Base-by-base conservation (phyloP, 495 filamentous ascomycete genomes). In the Penicillium cataractarum region DNA sequence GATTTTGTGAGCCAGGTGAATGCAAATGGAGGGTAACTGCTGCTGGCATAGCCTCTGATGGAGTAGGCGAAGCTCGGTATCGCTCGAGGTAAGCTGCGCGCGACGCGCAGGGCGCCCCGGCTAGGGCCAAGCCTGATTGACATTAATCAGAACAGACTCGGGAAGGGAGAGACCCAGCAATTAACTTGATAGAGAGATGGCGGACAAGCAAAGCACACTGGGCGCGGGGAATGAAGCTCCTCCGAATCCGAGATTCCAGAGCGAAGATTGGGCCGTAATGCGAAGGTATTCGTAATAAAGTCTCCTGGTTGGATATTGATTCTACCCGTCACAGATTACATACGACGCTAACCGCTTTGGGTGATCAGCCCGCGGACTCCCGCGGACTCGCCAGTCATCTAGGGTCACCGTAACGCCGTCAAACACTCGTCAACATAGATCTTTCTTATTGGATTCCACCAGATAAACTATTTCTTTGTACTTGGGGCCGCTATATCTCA, bases 1-100 rank as follows among this genome's bases (percentile, higher is more conserved):
- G 69, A 68, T 53, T 67, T 68, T 7, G 78, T 76, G 35, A 80
- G 66, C 78, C 75, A 80, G 33, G 77, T 78, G 51, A 65, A 76
- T 15, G 76, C 74, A 37, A 72, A 64, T 17, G 65, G 65, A 15
- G 46, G 27, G 32, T 54, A 55, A 15, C 35, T 67, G 57, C 68
- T 67, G 17, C 72, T 69, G 56, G 60, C 58, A 61, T 67, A 62
- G 40, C 61, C 62, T 63, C 71, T 70, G 60, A 33, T 62, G 26
- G 33, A 10, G 26, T 31, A 22, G 17, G 15, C 15, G 10, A 56
- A 58, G 50, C 48, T 66, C 37, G 3, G 22, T 17, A 13, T 26
- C n/a, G 19, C 61, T 65, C 48, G 44, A 13, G 21, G 40, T 21
- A 44, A 68, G 55, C 63, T 55, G 48, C 65, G 50, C 58, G 54